Percentiles rank a stretch among this genome's conserved stretches.
These are phyloP conservation scores for Castanea crenata DNA, from an alignment of 306 rosid genomes.

Conservation along the genomic window DNA sequence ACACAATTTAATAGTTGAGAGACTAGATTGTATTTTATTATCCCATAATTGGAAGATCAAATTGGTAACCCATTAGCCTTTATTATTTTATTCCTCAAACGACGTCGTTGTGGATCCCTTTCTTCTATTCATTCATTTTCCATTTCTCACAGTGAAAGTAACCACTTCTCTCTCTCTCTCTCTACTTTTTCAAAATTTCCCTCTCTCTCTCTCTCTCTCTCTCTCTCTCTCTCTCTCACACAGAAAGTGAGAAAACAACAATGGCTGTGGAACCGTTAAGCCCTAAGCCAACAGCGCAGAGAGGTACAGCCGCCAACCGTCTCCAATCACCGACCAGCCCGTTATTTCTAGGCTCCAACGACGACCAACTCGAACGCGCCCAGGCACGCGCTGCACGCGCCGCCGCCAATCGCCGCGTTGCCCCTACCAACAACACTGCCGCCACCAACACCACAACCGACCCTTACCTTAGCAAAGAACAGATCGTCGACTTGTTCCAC, in stretches of 20 bases:
- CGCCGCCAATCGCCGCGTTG: slow-evolving; percentile 46
- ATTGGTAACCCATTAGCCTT: too few relatives aligned
- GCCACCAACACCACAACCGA: too few relatives aligned
- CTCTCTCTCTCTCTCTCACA: background rate
- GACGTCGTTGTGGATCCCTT: too few relatives aligned
- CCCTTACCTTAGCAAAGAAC: slow-evolving; percentile 33
- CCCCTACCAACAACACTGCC: slow-evolving; percentile 11
- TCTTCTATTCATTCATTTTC: too few relatives aligned
- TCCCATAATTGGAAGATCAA: too few relatives aligned
- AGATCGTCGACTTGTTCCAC: slow-evolving; percentile 47
- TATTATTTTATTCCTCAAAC: too few relatives aligned
- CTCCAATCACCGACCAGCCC: slow-evolving; percentile 61
- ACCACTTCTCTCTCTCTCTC: background rate
- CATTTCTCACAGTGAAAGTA: background rate
- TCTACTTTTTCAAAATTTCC: background rate
- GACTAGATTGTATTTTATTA: too few relatives aligned
- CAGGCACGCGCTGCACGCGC: slow-evolving; percentile 58
- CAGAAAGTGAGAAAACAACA: background rate
- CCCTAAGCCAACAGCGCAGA: slow-evolving; percentile 41
- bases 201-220: background rate
- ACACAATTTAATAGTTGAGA: too few relatives aligned
- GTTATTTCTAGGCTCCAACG: slow-evolving; percentile 51
- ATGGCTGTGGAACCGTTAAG: slow-evolving; percentile 37
- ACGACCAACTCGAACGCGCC: slow-evolving; percentile 52
- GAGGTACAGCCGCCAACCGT: slow-evolving; percentile 32